A percentile compares a stretch with the other conserved stretches of the same genome.
Conservation (phyloP, 148 eudicot species). For the Rhododendron mucronatum region DNA sequence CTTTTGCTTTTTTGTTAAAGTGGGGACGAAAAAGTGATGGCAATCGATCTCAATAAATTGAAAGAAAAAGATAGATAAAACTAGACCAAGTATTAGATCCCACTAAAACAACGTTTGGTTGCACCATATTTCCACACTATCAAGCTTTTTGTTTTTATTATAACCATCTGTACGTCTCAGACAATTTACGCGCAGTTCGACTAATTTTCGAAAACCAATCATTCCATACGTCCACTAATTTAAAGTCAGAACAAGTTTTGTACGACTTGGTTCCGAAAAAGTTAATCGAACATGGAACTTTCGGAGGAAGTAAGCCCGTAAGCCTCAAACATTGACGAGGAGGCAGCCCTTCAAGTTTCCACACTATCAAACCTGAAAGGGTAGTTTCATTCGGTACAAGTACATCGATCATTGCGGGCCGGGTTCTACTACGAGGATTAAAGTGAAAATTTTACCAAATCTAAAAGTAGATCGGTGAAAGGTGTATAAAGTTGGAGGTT, state of each 20-base stretch:
- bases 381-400: not conserved
- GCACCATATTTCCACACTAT: slow-evolving; percentile 7
- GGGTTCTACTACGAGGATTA: not conserved
- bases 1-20: slow-evolving; percentile 69
- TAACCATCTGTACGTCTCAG: not conserved
- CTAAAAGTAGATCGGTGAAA: not conserved
- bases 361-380: not conserved
- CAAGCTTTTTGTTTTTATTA: not conserved
- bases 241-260: not conserved
- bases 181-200: too few species aligned
- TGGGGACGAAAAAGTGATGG: slow-evolving; percentile 39
- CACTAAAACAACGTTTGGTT: not conserved
- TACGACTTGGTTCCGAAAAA: too few species aligned
- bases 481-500: not conserved
- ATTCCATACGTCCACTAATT: too few species aligned
- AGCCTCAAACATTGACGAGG: too few species aligned
- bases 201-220: not conserved
- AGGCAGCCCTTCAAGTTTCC: too few species aligned
- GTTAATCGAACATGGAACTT: too few species aligned
- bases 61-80: slow-evolving; percentile 12
- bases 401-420: not conserved
- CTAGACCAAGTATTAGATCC: not conserved
- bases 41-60: slow-evolving; percentile 32
- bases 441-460: not conserved
- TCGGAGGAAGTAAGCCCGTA: too few species aligned